Conservation (phyloP, 1,139 yeast genomes). For the Yamadazyma sp. region DNA sequence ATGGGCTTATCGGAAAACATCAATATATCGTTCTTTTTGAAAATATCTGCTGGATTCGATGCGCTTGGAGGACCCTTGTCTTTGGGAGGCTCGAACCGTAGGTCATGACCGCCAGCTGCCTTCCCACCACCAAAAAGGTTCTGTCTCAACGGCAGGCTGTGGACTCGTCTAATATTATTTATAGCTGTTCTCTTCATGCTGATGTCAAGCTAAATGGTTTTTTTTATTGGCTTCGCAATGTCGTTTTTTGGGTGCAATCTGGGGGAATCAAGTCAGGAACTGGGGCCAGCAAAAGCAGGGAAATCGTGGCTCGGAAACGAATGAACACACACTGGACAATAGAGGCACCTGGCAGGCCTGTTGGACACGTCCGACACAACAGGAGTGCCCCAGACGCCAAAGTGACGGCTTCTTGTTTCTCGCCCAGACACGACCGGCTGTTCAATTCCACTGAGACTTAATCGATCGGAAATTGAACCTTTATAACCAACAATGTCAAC, state of each 20-base stretch:
- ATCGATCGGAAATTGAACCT: too few relatives aligned
- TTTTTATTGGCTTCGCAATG: constrained; percentile 1
- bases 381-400: too few relatives aligned
- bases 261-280: not conserved
- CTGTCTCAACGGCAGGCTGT: not conserved
- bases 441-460: not conserved
- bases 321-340: too few relatives aligned
- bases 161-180: constrained; percentile 5
- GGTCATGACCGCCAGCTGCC: constrained; percentile 17
- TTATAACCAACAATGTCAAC: constrained; percentile 49
- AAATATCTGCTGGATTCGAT: constrained; percentile 48
- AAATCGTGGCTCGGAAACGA: too few relatives aligned
- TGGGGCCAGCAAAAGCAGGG: too few relatives aligned
- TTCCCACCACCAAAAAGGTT: constrained; percentile 30
- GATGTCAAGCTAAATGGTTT: not conserved
- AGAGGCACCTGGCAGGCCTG: too few relatives aligned
- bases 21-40: constrained; percentile 46
- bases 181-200: constrained; percentile 1
- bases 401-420: too few relatives aligned
- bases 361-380: too few relatives aligned
- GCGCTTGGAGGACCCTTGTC: constrained; percentile 41
- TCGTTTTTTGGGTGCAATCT: constrained; percentile 4
- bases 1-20: constrained; percentile 44
- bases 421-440: too few relatives aligned
- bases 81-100: constrained; percentile 31